Percentiles rank a stretch among this genome's conserved stretches.
Evolutionary conservation across 2,329 filamentous ascomycete genomes (phyloP).

Genomic region (Chaetomium globosum): DNA sequence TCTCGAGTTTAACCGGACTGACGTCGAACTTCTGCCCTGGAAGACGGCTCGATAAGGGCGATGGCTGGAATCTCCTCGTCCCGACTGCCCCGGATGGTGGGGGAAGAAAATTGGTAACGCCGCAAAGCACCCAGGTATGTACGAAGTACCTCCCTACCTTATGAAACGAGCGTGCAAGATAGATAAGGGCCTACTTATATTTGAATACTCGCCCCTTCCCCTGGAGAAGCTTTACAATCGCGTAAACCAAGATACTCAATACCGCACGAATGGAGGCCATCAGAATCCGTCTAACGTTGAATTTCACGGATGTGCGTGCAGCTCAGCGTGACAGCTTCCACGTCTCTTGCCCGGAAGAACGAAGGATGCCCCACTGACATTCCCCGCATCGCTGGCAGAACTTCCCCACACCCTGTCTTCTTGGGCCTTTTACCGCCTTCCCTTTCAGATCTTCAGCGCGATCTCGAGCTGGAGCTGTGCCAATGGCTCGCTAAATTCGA

Average conservation of each 20-base stretch:
- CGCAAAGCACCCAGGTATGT: not conserved
- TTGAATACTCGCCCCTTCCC: too few relatives aligned
- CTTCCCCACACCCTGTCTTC: constrained; percentile 10
- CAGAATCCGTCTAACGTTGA: not conserved
- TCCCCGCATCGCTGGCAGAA: constrained; percentile 19
- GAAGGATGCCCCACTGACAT: not conserved
- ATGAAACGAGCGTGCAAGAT: too few relatives aligned
- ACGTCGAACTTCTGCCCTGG: not conserved
- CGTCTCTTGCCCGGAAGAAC: not conserved
- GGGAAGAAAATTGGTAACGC: not conserved
- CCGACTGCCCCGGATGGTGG: not conserved
- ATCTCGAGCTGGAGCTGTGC: not conserved
- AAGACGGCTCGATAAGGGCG: not conserved
- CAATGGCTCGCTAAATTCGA: constrained; percentile 2
- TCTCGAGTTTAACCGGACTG: not conserved
- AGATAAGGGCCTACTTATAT: too few relatives aligned
- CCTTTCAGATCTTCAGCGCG: not conserved
- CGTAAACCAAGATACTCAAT: too few relatives aligned
- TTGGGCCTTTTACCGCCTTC: constrained; percentile 21
- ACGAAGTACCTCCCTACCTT: too few relatives aligned
- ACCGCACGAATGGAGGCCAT: not conserved
- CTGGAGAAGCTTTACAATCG: not conserved
- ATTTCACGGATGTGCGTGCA: not conserved
- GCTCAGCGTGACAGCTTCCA: not conserved
- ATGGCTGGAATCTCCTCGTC: not conserved